Percentiles rank a stretch among this genome's conserved stretches.
Evolutionary conservation across 1,284 basidiomycete genomes (phyloP).

Genomic region (Mycosarcoma mackinlayi): DNA sequence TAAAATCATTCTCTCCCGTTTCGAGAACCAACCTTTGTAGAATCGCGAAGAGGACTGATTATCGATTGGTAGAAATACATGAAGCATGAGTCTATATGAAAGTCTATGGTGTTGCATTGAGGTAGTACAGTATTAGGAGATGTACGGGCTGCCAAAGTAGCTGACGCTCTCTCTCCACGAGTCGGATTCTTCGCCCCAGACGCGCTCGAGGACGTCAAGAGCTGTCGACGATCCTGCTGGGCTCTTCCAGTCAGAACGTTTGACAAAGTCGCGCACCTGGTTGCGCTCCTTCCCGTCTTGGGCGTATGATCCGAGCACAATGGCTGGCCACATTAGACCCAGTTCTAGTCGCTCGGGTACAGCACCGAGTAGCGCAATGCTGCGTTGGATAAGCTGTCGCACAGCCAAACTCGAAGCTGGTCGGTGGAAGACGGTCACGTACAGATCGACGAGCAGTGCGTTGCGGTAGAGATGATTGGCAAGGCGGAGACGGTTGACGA

Average conservation of each 20-base stretch:
- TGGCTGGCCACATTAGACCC: slow-evolving; percentile 40
- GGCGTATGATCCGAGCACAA: slow-evolving; percentile 36
- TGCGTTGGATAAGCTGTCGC: slow-evolving; percentile 32
- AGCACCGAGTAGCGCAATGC: slow-evolving; percentile 23
- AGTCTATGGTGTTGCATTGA: slow-evolving; percentile 1
- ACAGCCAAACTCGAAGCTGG: slow-evolving; percentile 19
- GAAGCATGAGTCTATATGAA: neutral
- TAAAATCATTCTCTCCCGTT: no score
- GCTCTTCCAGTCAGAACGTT: slow-evolving; percentile 30
- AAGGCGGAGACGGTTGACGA: slow-evolving; percentile 43
- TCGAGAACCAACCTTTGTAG: no score
- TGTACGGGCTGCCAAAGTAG: slow-evolving; percentile 42
- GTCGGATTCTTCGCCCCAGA: slow-evolving; percentile 25
- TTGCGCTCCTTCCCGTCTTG: slow-evolving; percentile 13
- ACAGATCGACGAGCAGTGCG: slow-evolving; percentile 38
- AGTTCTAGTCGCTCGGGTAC: slow-evolving; percentile 28
- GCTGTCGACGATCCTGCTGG: slow-evolving; percentile 16
- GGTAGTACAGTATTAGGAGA: slow-evolving; percentile 26
- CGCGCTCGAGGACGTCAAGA: slow-evolving; percentile 29
- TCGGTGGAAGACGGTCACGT: slow-evolving; percentile 43
- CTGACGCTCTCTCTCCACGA: slow-evolving; percentile 40
- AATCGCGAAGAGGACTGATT: no score
- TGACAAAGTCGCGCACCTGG: slow-evolving; percentile 21
- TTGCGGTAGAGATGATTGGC: slow-evolving; percentile 46
- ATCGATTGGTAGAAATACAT: neutral